Percentiles rank a stretch among this genome's conserved stretches.
Conservation (phyloP, 2,329 filamentous ascomycete genomes). For the Fusarium sp. region DNA sequence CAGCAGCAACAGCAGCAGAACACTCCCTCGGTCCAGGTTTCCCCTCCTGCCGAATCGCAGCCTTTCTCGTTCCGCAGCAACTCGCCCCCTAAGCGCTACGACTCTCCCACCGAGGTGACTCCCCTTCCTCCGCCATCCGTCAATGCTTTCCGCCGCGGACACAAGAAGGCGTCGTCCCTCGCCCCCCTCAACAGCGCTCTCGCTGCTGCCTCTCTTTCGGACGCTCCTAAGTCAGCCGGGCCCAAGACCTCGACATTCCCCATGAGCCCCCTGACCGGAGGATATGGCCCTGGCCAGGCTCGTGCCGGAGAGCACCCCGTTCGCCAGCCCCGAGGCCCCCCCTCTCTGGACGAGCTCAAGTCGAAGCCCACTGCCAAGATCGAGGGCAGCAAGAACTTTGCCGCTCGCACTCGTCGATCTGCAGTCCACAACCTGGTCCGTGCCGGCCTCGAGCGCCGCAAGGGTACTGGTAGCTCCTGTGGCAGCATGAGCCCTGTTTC, state of each 20-base stretch:
- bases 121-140: constrained; percentile 89
- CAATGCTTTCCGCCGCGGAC: constrained; percentile 91
- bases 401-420: constrained; percentile 88
- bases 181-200: constrained; percentile 67
- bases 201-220: constrained; percentile 57
- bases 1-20: constrained; percentile 61
- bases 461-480: constrained; percentile 75
- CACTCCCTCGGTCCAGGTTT: constrained; percentile 83
- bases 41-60: constrained; percentile 77
- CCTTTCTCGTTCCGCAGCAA: constrained; percentile 68
- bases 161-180: constrained; percentile 89
- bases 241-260: constrained; percentile 87
- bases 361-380: constrained; percentile 91
- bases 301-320: constrained; percentile 94
- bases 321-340: constrained; percentile 92
- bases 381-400: constrained; percentile 98
- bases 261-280: constrained; percentile 81
- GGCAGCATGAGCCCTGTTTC: constrained; percentile 92
- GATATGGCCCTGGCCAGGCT: constrained; percentile 91
- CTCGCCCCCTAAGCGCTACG: constrained; percentile 73
- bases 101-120: constrained; percentile 74
- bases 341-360: constrained; percentile 89
- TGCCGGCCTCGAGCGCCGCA: constrained; percentile 87
- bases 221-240: constrained; percentile 68
- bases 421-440: constrained; percentile 93